These are phyloP conservation scores for Pholiota adiposa DNA, from an alignment of 1,284 basidiomycete genomes.

Conservation along the genomic window DNA sequence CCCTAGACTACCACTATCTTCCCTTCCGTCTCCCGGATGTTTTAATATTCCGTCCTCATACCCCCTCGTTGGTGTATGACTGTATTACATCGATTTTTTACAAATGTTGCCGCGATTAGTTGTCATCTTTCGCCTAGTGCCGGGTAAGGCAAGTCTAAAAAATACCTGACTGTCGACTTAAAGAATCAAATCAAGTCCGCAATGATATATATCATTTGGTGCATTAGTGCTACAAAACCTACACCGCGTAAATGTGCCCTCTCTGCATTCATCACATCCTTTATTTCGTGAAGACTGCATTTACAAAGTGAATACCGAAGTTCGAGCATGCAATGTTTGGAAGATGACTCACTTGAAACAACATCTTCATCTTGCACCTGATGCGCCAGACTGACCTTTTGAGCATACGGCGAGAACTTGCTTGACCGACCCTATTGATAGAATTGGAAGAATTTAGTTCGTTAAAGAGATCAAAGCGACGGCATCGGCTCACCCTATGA, in stretches of 20 bases:
- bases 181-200: too few relatives aligned
- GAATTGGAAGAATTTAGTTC: not conserved
- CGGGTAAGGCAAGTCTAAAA: not conserved
- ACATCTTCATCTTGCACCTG: constrained; percentile 94
- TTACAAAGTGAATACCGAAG: not conserved
- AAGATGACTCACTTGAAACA: constrained; percentile 74
- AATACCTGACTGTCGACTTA: too few relatives aligned
- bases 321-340: not conserved
- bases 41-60: constrained; percentile 20
- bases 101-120: not conserved
- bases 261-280: not conserved
- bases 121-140: not conserved
- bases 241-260: not conserved
- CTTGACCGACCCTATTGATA: constrained; percentile 78
- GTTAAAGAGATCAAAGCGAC: not conserved
- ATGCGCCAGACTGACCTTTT: constrained; percentile 91
- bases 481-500: constrained; percentile 29
- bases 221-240: not conserved
- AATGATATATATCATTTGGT: too few relatives aligned
- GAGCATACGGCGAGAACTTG: constrained; percentile 90
- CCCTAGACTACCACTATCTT: constrained; percentile 17
- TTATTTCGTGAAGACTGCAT: constrained; percentile 28
- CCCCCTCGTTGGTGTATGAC: constrained; percentile 15
- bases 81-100: constrained; percentile 17
- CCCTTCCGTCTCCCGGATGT: constrained; percentile 11